A percentile compares a stretch with the other conserved stretches of the same genome.
These are phyloP conservation scores for Plasmodium gaboni DNA, from an alignment of 169 alveolate genomes.

Conservation along the genomic window DNA sequence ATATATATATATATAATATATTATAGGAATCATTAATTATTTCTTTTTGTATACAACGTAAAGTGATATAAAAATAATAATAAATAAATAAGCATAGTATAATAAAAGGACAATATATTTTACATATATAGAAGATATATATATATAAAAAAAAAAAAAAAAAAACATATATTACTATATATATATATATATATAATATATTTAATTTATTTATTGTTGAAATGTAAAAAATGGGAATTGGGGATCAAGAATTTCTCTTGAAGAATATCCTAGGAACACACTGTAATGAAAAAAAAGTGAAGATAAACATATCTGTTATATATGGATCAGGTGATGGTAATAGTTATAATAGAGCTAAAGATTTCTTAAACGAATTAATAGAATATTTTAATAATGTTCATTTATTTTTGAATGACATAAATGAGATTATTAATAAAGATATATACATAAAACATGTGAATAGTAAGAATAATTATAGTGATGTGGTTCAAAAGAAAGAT, in stretches of 20 bases:
- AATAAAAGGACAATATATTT: neutral
- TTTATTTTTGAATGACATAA: conserved; percentile 20
- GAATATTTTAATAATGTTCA: conserved; percentile 24
- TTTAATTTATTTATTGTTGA: too few relatives aligned
- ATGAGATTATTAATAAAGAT: neutral
- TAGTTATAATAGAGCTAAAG: conserved; percentile 31
- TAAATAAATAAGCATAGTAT: neutral
- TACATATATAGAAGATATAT: neutral
- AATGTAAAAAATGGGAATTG: too few relatives aligned
- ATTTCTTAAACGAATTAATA: conserved; percentile 49
- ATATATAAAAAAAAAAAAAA: neutral
- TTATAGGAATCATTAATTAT: too few relatives aligned
- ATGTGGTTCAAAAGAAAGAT: too few relatives aligned
- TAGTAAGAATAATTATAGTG: too few relatives aligned
- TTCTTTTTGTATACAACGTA: too few relatives aligned
- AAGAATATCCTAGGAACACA: neutral
- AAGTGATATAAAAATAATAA: neutral
- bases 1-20: too few relatives aligned
- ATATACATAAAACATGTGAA: neutral
- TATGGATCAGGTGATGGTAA: conserved; percentile 51
- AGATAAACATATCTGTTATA: conserved; percentile 24
- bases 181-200: too few relatives aligned
- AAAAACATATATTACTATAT: neutral
- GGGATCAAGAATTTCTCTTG: neutral
- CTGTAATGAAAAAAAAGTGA: conserved; percentile 10